Base-by-base conservation (phyloP, 768 basidiomycete genomes). In the Agrocybe chaxingu region DNA sequence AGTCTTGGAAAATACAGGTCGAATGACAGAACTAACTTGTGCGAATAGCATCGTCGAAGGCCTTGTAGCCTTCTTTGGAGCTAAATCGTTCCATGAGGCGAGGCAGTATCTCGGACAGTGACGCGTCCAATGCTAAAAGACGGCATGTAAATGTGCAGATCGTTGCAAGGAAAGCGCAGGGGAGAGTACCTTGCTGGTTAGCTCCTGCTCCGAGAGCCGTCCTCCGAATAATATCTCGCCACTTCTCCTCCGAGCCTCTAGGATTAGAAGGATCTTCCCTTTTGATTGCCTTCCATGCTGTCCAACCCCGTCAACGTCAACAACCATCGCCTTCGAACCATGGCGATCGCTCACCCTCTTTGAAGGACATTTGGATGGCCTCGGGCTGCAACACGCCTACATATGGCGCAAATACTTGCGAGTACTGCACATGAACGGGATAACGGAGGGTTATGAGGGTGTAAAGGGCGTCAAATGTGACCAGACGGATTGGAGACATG, bases 171-270 rank as follows among this genome's bases (percentile, higher is more conserved):
- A 30, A 34, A 18, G 32, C 8, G 30, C n/a, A 12, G 32, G 31
- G 13, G 31, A 39, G 18, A 59, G 71, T 52, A 84, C 85, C 76
- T 58, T 70, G 62, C 42, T 76, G 62, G 65, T 85, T 72, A 3
- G 83, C 89, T 1, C 87, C 88, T 38, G 89, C 87, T 3, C 82
- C 87, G 2, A 89, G 65, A 12, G 89, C 89, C 34, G 90, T 92
- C 50, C 79, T 69, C 50, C 71, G 73, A 53, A 92, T 84, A 35
- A 92, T 88, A 54, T 88, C 83, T n/a, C 71, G 64, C 90, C 90
- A 92, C 89, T 88, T 92, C 2, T 60, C 65, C 31, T 75, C 63
- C 42, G 76, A 74, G 42, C 84, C 84, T 11, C 72, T 65, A 42
- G 66, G 62, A 61, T 89, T 90, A 0, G 70, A 77, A 1, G 88